Percentiles rank a stretch among this genome's conserved stretches.
Evolutionary conservation across 2,329 filamentous ascomycete genomes (phyloP).

Genomic region (Colletotrichum incanum): DNA sequence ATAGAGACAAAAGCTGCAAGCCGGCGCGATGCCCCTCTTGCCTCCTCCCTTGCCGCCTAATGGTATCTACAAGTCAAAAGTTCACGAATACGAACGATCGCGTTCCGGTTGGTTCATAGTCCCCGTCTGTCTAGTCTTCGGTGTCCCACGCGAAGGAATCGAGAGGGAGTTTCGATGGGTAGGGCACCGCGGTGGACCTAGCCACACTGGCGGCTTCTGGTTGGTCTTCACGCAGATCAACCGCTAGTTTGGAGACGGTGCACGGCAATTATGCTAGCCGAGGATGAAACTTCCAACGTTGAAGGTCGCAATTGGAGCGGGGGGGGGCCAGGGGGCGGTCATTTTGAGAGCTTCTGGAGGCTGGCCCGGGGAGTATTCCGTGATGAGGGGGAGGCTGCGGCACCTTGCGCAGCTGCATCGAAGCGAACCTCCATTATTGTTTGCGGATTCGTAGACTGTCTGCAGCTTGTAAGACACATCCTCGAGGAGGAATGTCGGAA

Average conservation of each 20-base stretch:
- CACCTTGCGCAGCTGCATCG: no score
- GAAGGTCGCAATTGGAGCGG: not conserved
- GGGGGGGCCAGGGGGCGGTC: not conserved
- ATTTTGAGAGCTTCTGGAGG: not conserved
- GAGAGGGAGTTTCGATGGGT: not conserved
- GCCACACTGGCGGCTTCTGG: no score
- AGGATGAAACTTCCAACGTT: conserved; percentile 8
- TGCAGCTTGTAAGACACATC: no score
- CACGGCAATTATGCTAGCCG: conserved; percentile 14
- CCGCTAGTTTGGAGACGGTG: conserved; percentile 13
- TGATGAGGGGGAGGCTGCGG: not conserved
- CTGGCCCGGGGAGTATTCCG: no score
- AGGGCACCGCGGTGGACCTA: not conserved
- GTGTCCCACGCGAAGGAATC: no score
- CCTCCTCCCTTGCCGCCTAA: no score
- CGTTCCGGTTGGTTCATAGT: not conserved
- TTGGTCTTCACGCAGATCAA: not conserved
- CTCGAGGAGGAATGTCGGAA: no score
- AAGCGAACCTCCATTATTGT: no score
- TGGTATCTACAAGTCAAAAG: not conserved
- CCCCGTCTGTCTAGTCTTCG: not conserved
- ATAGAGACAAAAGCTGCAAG: no score
- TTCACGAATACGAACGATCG: not conserved
- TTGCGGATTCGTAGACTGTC: no score
- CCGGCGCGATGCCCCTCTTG: no score